Base-by-base conservation (phyloP, 306 rosid species). In the Cicer bijugum region DNA sequence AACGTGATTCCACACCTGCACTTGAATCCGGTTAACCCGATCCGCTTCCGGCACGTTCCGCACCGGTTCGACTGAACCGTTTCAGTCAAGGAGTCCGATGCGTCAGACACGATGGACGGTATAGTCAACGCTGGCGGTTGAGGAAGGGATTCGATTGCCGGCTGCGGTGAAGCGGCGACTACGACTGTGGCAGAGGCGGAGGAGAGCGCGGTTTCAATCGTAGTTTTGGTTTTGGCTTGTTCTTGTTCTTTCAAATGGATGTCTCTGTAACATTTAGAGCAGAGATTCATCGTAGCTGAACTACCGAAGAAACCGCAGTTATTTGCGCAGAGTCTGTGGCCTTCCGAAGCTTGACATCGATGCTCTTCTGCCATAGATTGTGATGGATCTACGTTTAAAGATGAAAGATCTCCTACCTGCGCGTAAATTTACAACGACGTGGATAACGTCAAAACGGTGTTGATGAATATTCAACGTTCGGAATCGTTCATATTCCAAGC, bases 281-380 rank as follows among this genome's bases (percentile, higher is more conserved):
- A 93, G 85, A 93, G 91, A 66, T 90, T 70, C 98, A 93, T 91
- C 75, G 97, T 93, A 28, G 96, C 87, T 1, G 98, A 68, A 62
- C 92, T 91, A 3, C 97, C 98, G 52, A 91, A 93, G 88, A 93
- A 93, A 47, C 98, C 98, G 68, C 98, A 93, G 82, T 91, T 93
- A 81, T 93, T 93, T 12, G 86, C 87, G 77, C 98, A 93, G 78
- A 83, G 96, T 48, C 86, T 85, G 88, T 85, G 98, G 4, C 92
- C 92, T 80, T 93, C 96, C 0, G 93, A 84, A 53, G 98, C 84
- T 83, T 93, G 78, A 84, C 93, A 93, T 82, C 94, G 56, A 75
- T 93, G 98, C 70, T 93, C 97, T 77, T 93, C 98, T 72, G 97
- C 97, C 98, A 93, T 91, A 1, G 69, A 7, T 60, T 2, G 7